A percentile compares a stretch with the other conserved stretches of the same genome.
These are phyloP conservation scores for Hyaloscypha hepaticicola DNA, from an alignment of 495 filamentous ascomycete genomes.

Conservation along the genomic window DNA sequence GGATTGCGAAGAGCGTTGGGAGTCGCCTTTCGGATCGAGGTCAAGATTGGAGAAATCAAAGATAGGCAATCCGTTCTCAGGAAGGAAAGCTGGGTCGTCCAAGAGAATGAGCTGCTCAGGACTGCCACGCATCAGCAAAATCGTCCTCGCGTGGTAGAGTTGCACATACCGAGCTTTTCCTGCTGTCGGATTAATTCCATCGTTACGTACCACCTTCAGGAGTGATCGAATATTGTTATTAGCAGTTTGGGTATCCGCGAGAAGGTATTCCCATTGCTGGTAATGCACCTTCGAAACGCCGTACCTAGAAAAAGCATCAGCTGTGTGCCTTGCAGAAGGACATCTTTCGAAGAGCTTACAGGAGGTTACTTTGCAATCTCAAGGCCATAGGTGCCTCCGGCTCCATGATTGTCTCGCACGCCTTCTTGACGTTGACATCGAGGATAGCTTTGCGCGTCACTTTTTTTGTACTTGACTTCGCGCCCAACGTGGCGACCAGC, in stretches of 20 bases:
- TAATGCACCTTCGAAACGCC: slow-evolving; percentile 81
- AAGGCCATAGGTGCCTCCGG: slow-evolving; percentile 88
- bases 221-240: slow-evolving; percentile 69
- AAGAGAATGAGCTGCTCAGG: slow-evolving; percentile 74
- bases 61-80: slow-evolving; percentile 58
- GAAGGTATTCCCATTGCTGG: slow-evolving; percentile 83
- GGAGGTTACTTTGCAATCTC: slow-evolving; percentile 85
- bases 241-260: slow-evolving; percentile 74
- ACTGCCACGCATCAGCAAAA: slow-evolving; percentile 43
- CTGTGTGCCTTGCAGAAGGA: slow-evolving; percentile 37
- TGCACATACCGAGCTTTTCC: slow-evolving; percentile 66
- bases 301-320: slow-evolving; percentile 50
- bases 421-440: slow-evolving; percentile 80
- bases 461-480: slow-evolving; percentile 68
- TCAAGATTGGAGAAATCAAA: slow-evolving; percentile 48
- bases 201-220: slow-evolving; percentile 46
- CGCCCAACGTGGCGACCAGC: slow-evolving; percentile 88
- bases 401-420: slow-evolving; percentile 80
- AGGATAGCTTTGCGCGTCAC: slow-evolving; percentile 86
- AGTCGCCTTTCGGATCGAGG: slow-evolving; percentile 34
- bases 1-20: slow-evolving; percentile 39
- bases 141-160: neutral
- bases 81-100: slow-evolving; percentile 86
- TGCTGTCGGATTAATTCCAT: slow-evolving; percentile 66
- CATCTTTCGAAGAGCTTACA: slow-evolving; percentile 36